Conservation (phyloP, 768 basidiomycete species). For the Amyloporia xantha region DNA sequence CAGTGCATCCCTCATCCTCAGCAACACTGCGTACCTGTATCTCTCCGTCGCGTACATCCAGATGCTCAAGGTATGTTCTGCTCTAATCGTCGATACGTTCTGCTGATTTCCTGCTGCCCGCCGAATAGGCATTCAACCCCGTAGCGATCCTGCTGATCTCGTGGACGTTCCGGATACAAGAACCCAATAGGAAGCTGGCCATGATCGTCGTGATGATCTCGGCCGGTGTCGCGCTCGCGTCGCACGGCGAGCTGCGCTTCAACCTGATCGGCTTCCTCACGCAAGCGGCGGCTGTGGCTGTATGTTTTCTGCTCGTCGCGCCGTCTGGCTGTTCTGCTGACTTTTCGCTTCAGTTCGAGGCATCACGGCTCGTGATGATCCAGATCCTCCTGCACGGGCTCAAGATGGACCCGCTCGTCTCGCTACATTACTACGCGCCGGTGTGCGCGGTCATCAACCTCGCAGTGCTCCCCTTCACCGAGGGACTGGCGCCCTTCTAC, state of each 20-base stretch:
- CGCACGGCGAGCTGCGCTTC: conserved; percentile 83
- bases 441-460: conserved; percentile 91
- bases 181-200: conserved; percentile 75
- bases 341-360: conserved; percentile 79
- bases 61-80: conserved; percentile 73
- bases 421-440: conserved; percentile 93
- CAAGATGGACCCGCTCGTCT: conserved; percentile 97
- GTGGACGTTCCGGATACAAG: conserved; percentile 82
- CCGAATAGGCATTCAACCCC: conserved; percentile 81
- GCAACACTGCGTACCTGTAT: conserved; percentile 89
- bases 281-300: conserved; percentile 80
- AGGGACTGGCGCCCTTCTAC: conserved; percentile 83
- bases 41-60: conserved; percentile 94
- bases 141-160: conserved; percentile 92
- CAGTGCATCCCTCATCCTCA: conserved; percentile 84
- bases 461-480: conserved; percentile 81
- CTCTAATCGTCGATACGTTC: neutral
- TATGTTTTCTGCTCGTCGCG: conserved; percentile 34
- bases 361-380: conserved; percentile 92
- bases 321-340: too few relatives aligned
- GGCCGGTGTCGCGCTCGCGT: conserved; percentile 80
- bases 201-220: conserved; percentile 91
- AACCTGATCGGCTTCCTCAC: conserved; percentile 81
- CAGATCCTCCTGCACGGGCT: conserved; percentile 90
- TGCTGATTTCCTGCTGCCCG: too few relatives aligned